Evolutionary conservation across 306 rosid genomes (phyloP).

Genomic region (Amphicarpaea edgeworthii): DNA sequence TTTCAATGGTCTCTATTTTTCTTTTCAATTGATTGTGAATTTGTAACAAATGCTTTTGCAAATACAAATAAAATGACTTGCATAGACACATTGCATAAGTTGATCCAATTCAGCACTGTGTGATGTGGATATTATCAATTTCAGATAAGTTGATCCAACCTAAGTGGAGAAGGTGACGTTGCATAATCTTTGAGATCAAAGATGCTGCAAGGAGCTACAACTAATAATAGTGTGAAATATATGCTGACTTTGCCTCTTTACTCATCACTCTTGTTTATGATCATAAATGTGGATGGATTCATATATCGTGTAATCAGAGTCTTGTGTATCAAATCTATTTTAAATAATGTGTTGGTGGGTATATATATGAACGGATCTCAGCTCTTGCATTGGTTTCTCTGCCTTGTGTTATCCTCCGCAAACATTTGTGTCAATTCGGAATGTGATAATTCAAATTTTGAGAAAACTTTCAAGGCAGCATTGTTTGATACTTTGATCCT

Average conservation of each 20-base stretch:
- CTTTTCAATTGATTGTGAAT: background rate
- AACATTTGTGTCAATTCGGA: background rate
- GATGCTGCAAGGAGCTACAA: slow-evolving; percentile 2
- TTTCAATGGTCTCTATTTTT: no score
- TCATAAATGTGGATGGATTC: slow-evolving; percentile 12
- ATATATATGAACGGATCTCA: background rate
- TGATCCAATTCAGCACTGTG: background rate
- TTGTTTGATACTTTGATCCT: no score
- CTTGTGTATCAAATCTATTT: slow-evolving; percentile 15
- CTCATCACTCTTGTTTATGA: background rate
- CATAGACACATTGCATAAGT: no score
- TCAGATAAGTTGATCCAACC: slow-evolving; percentile 59
- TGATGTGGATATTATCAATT: slow-evolving; percentile 32
- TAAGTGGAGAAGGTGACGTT: slow-evolving; percentile 58
- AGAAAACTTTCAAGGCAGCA: no score
- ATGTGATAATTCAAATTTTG: background rate
- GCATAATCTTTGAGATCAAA: background rate
- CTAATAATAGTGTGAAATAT: background rate
- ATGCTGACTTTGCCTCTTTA: slow-evolving; percentile 10
- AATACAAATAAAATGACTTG: background rate
- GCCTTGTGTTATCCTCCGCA: background rate
- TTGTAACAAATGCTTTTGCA: slow-evolving; percentile 21
- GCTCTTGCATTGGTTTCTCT: background rate
- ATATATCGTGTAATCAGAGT: slow-evolving; percentile 20
- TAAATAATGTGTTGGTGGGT: background rate